Evolutionary conservation across 345 rosid species (phyloP).

Genomic region (Stellera chamaejasme): DNA sequence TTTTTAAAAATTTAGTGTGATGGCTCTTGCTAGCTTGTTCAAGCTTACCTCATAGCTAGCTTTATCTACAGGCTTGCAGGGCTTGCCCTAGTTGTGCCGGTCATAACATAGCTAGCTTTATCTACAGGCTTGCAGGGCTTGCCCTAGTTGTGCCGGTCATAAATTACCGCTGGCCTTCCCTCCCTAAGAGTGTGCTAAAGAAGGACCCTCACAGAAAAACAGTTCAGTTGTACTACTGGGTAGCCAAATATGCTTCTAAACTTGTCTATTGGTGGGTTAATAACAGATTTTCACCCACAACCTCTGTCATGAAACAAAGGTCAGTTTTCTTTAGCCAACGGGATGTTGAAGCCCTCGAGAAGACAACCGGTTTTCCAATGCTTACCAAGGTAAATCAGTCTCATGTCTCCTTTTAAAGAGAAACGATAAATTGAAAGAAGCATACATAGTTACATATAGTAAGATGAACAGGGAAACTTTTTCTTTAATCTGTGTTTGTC

Average conservation of each 20-base stretch:
- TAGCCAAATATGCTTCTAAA: slow-evolving; percentile 49
- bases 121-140: slow-evolving; percentile 59
- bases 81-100: slow-evolving; percentile 59
- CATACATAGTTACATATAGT: no score
- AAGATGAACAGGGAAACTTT: no score
- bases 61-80: slow-evolving; percentile 54
- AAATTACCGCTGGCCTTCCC: slow-evolving; percentile 70
- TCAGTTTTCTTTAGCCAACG: slow-evolving; percentile 48
- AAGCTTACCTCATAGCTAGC: neutral
- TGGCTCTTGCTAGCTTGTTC: neutral
- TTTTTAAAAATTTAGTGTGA: neutral
- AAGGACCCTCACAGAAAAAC: slow-evolving; percentile 21
- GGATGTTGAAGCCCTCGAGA: slow-evolving; percentile 54
- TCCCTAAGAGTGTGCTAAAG: slow-evolving; percentile 59
- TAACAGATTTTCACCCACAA: slow-evolving; percentile 46
- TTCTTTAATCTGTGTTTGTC: neutral
- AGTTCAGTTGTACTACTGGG: slow-evolving; percentile 38
- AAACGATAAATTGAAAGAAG: neutral
- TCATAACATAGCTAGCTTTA: slow-evolving; percentile 34
- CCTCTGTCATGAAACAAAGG: slow-evolving; percentile 43
- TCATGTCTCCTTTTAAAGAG: neutral
- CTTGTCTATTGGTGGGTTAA: slow-evolving; percentile 71
- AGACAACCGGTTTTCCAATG: slow-evolving; percentile 33
- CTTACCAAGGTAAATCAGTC: slow-evolving; percentile 60
- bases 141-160: slow-evolving; percentile 60